A percentile compares a stretch with the other conserved stretches of the same genome.
Evolutionary conservation across 2,329 filamentous ascomycete species (phyloP).

Genomic region (Helicocarpus griseus): DNA sequence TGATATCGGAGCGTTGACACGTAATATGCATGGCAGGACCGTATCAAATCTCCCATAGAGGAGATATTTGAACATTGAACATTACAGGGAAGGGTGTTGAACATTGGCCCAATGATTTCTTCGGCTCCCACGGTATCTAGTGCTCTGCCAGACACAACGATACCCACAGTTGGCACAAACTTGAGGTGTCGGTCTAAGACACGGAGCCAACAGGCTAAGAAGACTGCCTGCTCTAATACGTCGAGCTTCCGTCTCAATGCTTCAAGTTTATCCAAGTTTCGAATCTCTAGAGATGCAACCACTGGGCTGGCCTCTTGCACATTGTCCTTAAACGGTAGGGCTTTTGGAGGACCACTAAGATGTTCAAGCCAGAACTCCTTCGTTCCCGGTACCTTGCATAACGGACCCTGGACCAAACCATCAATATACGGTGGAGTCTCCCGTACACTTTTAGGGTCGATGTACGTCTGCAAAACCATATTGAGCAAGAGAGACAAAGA

Average conservation of each 20-base stretch:
- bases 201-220: constrained; percentile 65
- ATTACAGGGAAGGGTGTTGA: constrained; percentile 77
- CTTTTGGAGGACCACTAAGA: constrained; percentile 30
- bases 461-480: constrained; percentile 47
- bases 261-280: constrained; percentile 39
- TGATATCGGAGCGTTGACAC: constrained; percentile 60
- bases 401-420: constrained; percentile 58
- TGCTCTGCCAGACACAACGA: constrained; percentile 69
- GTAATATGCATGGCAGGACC: constrained; percentile 61
- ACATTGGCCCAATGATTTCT: constrained; percentile 66
- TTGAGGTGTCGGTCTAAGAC: constrained; percentile 47
- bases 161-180: constrained; percentile 51
- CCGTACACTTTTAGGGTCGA: constrained; percentile 15
- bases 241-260: constrained; percentile 48
- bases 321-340: constrained; percentile 20
- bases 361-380: constrained; percentile 59
- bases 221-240: constrained; percentile 68
- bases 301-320: constrained; percentile 13
- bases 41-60: constrained; percentile 53
- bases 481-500: constrained; percentile 62
- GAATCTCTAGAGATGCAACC: constrained; percentile 15
- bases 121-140: constrained; percentile 59
- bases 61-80: constrained; percentile 35
- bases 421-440: constrained; percentile 53
- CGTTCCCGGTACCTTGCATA: constrained; percentile 42